Conservation (phyloP, 2,329 filamentous ascomycete species). For the Fusarium xylarioides region DNA sequence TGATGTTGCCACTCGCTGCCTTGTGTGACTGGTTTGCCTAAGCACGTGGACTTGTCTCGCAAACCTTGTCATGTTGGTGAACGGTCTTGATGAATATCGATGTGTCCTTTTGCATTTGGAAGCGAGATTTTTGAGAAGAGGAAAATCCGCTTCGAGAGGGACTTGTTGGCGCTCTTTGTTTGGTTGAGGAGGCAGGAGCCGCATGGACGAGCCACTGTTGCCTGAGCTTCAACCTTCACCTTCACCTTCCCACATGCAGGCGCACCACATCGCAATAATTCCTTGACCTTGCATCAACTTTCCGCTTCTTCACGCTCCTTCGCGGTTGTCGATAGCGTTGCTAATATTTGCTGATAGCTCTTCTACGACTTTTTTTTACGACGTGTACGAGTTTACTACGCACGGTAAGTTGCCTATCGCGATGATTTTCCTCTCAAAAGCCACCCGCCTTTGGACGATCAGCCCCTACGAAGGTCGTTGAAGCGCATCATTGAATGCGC, state of each 20-base stretch:
- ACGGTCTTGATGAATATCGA: background rate
- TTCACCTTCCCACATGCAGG: background rate
- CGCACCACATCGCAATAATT: background rate
- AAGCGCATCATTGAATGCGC: background rate
- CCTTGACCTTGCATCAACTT: background rate
- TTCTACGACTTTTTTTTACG: constrained; percentile 43
- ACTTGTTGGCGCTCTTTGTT: background rate
- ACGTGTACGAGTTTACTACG: constrained; percentile 42
- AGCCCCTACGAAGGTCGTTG: background rate
- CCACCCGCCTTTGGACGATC: background rate
- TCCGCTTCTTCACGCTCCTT: background rate
- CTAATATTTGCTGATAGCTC: constrained; percentile 34
- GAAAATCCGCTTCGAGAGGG: background rate
- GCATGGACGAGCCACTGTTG: background rate
- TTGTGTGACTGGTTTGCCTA: background rate
- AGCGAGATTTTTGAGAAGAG: background rate
- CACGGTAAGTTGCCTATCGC: constrained; percentile 35
- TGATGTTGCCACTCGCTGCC: background rate
- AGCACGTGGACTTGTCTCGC: background rate
- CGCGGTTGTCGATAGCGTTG: background rate
- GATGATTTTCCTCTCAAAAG: background rate
- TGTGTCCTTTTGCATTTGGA: background rate
- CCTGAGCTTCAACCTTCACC: constrained; percentile 13
- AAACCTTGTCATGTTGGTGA: background rate
- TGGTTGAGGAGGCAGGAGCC: constrained; percentile 6